Conservation (phyloP, 108 stramenopile species). For the Pseudonitzschia pungens region DNA sequence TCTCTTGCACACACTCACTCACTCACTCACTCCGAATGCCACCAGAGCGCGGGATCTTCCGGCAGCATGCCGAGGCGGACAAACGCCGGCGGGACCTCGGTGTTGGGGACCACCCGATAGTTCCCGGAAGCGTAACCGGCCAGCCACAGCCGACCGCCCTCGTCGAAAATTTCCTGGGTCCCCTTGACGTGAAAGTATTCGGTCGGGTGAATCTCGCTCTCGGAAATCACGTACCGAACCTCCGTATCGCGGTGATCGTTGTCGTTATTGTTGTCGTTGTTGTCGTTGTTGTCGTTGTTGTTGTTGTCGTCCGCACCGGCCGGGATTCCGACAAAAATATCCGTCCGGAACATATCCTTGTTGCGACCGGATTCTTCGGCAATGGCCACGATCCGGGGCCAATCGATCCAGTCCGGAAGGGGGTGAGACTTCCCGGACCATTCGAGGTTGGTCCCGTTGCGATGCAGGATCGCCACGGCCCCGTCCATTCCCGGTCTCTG, state of each 20-base stretch:
- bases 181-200: neutral
- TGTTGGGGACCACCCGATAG: conserved; percentile 21
- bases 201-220: conserved; percentile 23
- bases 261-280: too few relatives aligned
- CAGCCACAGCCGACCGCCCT: conserved; percentile 23
- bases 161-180: conserved; percentile 14
- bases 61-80: conserved; percentile 5
- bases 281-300: too few relatives aligned
- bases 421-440: conserved; percentile 7
- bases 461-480: conserved; percentile 16
- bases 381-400: conserved; percentile 16
- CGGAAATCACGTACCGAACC: conserved; percentile 20
- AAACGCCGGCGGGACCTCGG: conserved; percentile 18
- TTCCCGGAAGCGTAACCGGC: conserved; percentile 22
- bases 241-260: neutral
- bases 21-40: too few relatives aligned
- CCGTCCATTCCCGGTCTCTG: conserved; percentile 18
- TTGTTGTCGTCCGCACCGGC: too few relatives aligned
- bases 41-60: neutral
- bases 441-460: conserved; percentile 17
- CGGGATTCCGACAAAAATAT: conserved; percentile 25
- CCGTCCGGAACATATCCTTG: conserved; percentile 29
- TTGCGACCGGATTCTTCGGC: conserved; percentile 15
- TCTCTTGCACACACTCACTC: too few relatives aligned
- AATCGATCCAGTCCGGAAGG: conserved; percentile 29